phyloP scores from a whole-genome alignment of 129 eudicot genomes.

The Escallonia herrerae region DNA sequence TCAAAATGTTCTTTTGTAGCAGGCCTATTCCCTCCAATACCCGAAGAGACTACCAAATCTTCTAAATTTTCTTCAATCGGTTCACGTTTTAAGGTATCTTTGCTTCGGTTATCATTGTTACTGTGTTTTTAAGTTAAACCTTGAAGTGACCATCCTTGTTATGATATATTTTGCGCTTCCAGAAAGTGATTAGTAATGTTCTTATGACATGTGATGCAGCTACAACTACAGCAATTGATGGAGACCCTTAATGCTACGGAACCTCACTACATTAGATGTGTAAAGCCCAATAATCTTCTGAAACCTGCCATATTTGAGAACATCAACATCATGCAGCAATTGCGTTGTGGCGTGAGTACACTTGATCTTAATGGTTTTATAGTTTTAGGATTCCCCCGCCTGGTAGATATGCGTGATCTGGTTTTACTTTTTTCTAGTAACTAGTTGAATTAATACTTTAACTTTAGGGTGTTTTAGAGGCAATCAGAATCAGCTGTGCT shows the following conservation, averaged over 20 bases:
- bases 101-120: constrained; percentile 2
- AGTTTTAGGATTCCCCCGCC: no score
- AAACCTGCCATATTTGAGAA: constrained; percentile 92
- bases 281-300: constrained; percentile 89
- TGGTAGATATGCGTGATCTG: neutral
- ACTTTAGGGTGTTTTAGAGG: constrained; percentile 94
- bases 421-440: neutral
- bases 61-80: constrained; percentile 95
- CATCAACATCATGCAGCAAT: constrained; percentile 81
- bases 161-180: no score
- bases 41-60: constrained; percentile 87
- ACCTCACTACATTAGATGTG: constrained; percentile 96
- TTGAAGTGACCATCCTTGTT: no score
- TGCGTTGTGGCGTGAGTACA: constrained; percentile 97
- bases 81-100: constrained; percentile 84
- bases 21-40: constrained; percentile 79
- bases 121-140: neutral
- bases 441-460: constrained; percentile 12
- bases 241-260: constrained; percentile 89
- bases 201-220: constrained; percentile 29
- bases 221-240: constrained; percentile 92
- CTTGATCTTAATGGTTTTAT: neutral
- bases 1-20: constrained; percentile 92
- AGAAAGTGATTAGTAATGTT: no score
- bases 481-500: constrained; percentile 98